A percentile compares a stretch with the other conserved stretches of the same genome.
Evolutionary conservation across 805 yeast genomes (phyloP).

Genomic region (Ogataea pignaliae): DNA sequence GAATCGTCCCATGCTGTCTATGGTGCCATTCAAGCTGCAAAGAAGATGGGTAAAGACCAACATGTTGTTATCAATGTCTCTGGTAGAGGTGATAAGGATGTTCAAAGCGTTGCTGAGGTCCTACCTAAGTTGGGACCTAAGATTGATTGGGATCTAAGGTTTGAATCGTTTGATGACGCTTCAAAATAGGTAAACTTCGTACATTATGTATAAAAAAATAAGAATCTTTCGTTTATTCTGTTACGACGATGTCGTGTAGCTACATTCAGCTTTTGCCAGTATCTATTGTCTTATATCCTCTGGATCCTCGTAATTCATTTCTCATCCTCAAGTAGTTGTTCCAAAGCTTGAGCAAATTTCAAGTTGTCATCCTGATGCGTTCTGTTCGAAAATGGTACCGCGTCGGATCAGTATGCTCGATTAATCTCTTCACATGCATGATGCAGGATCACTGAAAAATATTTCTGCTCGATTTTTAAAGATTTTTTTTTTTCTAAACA

Average conservation of each 20-base stretch:
- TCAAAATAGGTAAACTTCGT: slow-evolving; percentile 15
- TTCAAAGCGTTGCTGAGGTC: slow-evolving; percentile 93
- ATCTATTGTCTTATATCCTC: too few species aligned
- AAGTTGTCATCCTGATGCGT: too few species aligned
- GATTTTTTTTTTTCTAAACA: too few species aligned
- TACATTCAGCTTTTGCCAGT: too few species aligned
- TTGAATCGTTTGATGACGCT: slow-evolving; percentile 43
- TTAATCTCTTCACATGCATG: not conserved
- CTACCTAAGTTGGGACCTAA: slow-evolving; percentile 85
- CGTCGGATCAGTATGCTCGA: too few species aligned
- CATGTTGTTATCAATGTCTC: slow-evolving; percentile 85
- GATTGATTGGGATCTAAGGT: slow-evolving; percentile 95
- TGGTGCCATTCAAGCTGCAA: slow-evolving; percentile 87
- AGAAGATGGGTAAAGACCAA: slow-evolving; percentile 73
- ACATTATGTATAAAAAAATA: too few species aligned
- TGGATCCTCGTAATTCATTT: too few species aligned
- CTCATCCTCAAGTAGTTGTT: too few species aligned
- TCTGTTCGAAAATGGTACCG: too few species aligned
- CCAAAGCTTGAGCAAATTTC: too few species aligned
- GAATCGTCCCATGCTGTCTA: slow-evolving; percentile 96
- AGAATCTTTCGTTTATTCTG: too few species aligned
- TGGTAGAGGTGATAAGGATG: slow-evolving; percentile 99
- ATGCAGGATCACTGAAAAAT: not conserved
- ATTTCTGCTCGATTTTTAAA: not conserved
- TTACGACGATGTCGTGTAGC: too few species aligned